Evolutionary conservation across 352 stramenopile genomes (phyloP), one percentile per base, ranked within the genome.

Genomic region (Globisporangium cylindrosporum): DNA sequence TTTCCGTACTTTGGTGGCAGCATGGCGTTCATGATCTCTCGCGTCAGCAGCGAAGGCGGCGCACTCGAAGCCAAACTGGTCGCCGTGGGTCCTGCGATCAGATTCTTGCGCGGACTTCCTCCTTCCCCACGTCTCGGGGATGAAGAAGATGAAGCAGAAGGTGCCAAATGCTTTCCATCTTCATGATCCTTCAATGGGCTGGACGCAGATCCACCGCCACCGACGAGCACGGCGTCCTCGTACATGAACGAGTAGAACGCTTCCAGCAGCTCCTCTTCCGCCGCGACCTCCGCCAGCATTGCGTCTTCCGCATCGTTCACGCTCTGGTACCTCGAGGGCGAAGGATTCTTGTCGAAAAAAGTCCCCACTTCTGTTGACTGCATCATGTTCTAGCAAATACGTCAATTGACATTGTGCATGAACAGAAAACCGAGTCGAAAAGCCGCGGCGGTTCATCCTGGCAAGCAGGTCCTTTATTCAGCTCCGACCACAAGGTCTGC

Each of bases 161-260:
- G 4, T 10, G 43, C 18, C 43, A 18, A 51, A 32, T 58, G 70
- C 14, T 55, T 46, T 20, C 51, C 72, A 27, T 22, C 27, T 32
- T 66, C 72, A 62, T 46, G 12, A 29, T 77, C 38, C 63, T 78
- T 84, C 7, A 57, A 64, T 7, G 75, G 75, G 64, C 71, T 86
- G 18, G 68, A 71, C 53, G 66, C 58, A 22, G 59, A 66, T n/a
- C 69, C 64, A 9, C 58, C 24, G 15, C 59, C 66, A 4, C 25
- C 73, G 9, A 86, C 70, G 3, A 90, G 74, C 27, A 89, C 75
- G 2, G 76, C 76, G 12, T 74, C 72, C 62, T 89, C 83, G 62
- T 89, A 90, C 59, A 76, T 90, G 66, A 88, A 78, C 34, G 74
- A 68, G 59, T 91, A 91, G 56, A 91, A 90, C 27, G 74, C 75